Conservation (phyloP, 2,329 filamentous ascomycete genomes). For the Cladophialophora exuberans region DNA sequence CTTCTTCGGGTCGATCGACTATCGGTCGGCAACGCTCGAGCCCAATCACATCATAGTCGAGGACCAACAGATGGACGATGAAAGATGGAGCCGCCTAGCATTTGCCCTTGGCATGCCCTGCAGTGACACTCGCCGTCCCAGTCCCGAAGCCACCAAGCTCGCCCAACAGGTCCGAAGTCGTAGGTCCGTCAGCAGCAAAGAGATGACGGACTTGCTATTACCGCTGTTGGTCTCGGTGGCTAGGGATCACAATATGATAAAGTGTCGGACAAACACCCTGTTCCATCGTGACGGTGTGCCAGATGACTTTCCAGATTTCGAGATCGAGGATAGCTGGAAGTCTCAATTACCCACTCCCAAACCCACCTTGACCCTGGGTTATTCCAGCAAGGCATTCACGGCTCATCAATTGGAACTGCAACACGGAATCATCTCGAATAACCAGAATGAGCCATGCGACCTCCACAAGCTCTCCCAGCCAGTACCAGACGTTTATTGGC, state of each 20-base stretch:
- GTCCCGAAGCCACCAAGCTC: slow-evolving; percentile 21
- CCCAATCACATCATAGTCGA: slow-evolving; percentile 29
- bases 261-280: slow-evolving; percentile 11
- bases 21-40: slow-evolving; percentile 27
- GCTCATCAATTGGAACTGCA: slow-evolving; percentile 29
- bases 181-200: slow-evolving; percentile 16
- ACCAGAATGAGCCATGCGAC: slow-evolving; percentile 27
- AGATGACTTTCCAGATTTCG: slow-evolving; percentile 22
- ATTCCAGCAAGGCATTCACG: slow-evolving; percentile 22
- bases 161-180: slow-evolving; percentile 25
- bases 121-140: slow-evolving; percentile 17
- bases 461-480: slow-evolving; percentile 32
- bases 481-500: slow-evolving; percentile 30
- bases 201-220: slow-evolving; percentile 20
- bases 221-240: slow-evolving; percentile 25
- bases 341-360: slow-evolving; percentile 27
- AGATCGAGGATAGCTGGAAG: slow-evolving; percentile 26
- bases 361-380: slow-evolving; percentile 30
- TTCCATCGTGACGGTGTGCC: slow-evolving; percentile 29
- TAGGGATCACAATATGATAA: slow-evolving; percentile 20
- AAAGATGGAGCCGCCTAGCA: slow-evolving; percentile 29
- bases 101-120: slow-evolving; percentile 30
- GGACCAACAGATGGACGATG: slow-evolving; percentile 28
- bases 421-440: slow-evolving; percentile 31
- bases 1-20: slow-evolving; percentile 19